Evolutionary conservation across 495 filamentous ascomycete species (phyloP).

Genomic region (Lasiosphaeria miniovina): DNA sequence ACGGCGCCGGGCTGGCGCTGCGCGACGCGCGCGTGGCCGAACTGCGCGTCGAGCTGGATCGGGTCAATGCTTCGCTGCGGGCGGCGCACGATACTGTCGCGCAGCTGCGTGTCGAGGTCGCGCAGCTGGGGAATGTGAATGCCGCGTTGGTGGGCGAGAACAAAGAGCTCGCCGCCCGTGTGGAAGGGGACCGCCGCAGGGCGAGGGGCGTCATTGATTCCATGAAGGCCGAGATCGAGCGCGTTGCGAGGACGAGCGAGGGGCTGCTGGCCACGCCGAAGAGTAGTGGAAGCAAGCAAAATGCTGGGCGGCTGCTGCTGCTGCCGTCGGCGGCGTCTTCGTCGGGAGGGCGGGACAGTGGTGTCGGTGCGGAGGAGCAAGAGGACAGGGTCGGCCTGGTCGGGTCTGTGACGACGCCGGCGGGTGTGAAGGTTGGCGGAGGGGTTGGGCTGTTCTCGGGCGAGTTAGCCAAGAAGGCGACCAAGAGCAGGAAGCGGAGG

Average conservation of each 20-base stretch:
- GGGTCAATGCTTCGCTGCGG: constrained; percentile 33
- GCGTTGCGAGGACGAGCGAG: constrained; percentile 35
- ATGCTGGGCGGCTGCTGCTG: no score
- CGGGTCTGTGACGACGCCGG: not conserved
- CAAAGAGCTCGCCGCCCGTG: constrained; percentile 19
- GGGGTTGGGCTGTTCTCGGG: constrained; percentile 28
- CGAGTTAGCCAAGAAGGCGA: constrained; percentile 22
- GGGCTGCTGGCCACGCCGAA: constrained; percentile 30
- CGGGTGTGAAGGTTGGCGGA: not conserved
- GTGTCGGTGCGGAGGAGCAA: constrained; percentile 1
- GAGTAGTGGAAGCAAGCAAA: constrained; percentile 1
- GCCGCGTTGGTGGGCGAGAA: constrained; percentile 38
- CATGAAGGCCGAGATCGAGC: constrained; percentile 44
- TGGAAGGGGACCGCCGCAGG: constrained; percentile 46
- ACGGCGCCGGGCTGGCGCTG: constrained; percentile 39
- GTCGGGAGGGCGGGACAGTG: constrained; percentile 18
- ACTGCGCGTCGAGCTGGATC: constrained; percentile 37
- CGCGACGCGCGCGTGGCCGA: constrained; percentile 43
- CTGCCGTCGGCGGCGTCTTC: not conserved
- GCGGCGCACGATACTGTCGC: constrained; percentile 37
- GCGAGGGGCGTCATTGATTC: constrained; percentile 53
- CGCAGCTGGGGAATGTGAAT: constrained; percentile 22
- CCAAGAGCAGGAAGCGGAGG: constrained; percentile 39
- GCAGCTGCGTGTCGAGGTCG: constrained; percentile 38
- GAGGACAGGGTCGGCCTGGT: not conserved